Base-by-base conservation (phyloP, 2,329 filamentous ascomycete species). In the Thelonectria discophora region DNA sequence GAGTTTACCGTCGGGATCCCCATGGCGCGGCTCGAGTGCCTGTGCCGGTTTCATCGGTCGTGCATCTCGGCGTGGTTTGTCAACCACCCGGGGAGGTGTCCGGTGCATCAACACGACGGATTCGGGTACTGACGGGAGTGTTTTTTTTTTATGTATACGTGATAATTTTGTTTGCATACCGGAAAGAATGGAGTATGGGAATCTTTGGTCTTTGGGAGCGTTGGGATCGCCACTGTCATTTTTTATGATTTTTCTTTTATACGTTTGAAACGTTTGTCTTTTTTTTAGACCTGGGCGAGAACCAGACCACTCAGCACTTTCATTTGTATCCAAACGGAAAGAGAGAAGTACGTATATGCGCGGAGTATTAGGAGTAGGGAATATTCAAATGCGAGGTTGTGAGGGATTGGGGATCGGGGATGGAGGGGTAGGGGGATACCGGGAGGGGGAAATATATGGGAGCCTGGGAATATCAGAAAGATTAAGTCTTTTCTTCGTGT, bases 1-100 rank as follows among this genome's bases (percentile, higher is more conserved):
- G 87, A 90, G 72, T 89, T 88, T 63, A 82, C 86, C 60, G 85
- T 84, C 0, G 87, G 87, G 2, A 82, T 84, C 27, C 75, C 81
- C 24, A 89, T 90, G 87, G 87, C 85, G n/a, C 79, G 88, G 45
- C 75, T 90, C 49, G 88, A 90, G 75, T 90, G 88, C 68, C 80
- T 90, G 24, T 90, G 88, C 71, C 81, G 86, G 17, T 90, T 90
- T 69, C 88, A 90, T 70, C 75, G 81, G 46, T 74, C 77, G 18
- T 90, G 88, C 72, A 89, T 90, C 64, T 78, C 80, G 39, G 81
- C 82, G 8, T 90, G 88, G 88, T 90, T 88, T 71, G 79, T 84
- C 59, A 81, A 82, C 53, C 85, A 88, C 61, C 87, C 86, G 1
- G 87, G 87, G 2, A 79, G 86, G 59, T 90, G 88, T 68, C 88